Conservation (phyloP, 148 eudicot species). For the Persicaria tinctoria region DNA sequence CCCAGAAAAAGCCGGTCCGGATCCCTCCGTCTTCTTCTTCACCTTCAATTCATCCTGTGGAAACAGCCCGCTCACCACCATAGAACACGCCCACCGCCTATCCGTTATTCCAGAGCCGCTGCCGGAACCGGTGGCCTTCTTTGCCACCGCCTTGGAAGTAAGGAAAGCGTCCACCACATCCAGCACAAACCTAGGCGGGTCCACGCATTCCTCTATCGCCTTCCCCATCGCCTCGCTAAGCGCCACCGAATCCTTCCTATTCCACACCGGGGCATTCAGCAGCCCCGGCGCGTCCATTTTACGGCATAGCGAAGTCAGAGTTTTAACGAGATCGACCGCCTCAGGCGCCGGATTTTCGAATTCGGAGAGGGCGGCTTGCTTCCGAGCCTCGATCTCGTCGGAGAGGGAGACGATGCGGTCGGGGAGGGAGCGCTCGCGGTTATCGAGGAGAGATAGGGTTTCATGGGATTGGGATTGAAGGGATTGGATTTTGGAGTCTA, state of each 20-base stretch:
- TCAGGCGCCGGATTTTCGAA: conserved; percentile 14
- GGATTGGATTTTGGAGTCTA: conserved; percentile 30
- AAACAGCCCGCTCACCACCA: conserved; percentile 19
- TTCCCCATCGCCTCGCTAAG: conserved; percentile 27
- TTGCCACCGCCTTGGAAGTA: conserved; percentile 17
- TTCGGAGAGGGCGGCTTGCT: conserved; percentile 25
- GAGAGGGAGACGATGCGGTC: conserved; percentile 17
- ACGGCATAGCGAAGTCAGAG: conserved; percentile 26
- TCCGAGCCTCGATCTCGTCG: conserved; percentile 25
- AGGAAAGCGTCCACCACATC: conserved; percentile 46
- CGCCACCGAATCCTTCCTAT: conserved; percentile 30
- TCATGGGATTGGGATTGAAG: conserved; percentile 22
- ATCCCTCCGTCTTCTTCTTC: neutral
- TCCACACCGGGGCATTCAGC: conserved; percentile 25
- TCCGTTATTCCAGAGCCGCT: conserved; percentile 25
- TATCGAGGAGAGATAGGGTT: conserved; percentile 20
- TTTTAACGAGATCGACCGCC: conserved; percentile 13
- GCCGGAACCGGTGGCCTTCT: conserved; percentile 12
- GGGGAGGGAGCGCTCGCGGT: conserved; percentile 36
- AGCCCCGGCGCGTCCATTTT: conserved; percentile 35
- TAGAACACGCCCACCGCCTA: conserved; percentile 27
- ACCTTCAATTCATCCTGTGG: conserved; percentile 18
- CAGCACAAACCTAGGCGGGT: conserved; percentile 33
- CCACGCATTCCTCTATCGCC: conserved; percentile 35
- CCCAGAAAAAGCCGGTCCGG: conserved; percentile 5